phyloP scores from a whole-genome alignment of 352 stramenopile genomes.

The Phytophthora nicotianae region DNA sequence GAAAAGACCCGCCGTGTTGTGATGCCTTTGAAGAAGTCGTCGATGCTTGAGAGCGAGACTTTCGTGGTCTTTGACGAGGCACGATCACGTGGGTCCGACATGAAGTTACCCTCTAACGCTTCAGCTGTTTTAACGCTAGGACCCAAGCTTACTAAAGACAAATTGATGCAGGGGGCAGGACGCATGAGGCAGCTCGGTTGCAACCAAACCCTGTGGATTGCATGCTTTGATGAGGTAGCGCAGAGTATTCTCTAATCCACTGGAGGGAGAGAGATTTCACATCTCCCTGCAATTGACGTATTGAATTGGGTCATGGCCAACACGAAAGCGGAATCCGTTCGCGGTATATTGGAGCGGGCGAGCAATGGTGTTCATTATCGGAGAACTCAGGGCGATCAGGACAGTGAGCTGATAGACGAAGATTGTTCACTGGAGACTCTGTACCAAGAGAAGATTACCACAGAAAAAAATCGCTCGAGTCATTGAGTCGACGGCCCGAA shows the following conservation, averaged over 20 bases:
- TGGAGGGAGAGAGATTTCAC: neutral
- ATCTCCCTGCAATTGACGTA: constrained; percentile 47
- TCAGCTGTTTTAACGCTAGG: constrained; percentile 84
- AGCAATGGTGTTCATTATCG: constrained; percentile 73
- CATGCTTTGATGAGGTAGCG: constrained; percentile 68
- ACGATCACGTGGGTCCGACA: constrained; percentile 83
- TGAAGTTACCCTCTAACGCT: constrained; percentile 79
- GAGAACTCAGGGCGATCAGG: constrained; percentile 23
- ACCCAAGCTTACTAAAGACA: constrained; percentile 89
- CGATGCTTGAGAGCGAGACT: constrained; percentile 76
- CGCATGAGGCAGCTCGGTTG: constrained; percentile 81
- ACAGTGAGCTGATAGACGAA: constrained; percentile 43
- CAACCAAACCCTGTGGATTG: constrained; percentile 72
- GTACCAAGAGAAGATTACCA: constrained; percentile 33
- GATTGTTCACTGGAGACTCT: constrained; percentile 51
- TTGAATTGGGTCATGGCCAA: constrained; percentile 90
- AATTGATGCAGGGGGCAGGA: constrained; percentile 92
- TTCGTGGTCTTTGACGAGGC: constrained; percentile 94
- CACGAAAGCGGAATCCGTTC: constrained; percentile 62
- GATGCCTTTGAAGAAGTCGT: constrained; percentile 56
- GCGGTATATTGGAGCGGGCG: constrained; percentile 81
- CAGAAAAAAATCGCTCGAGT: constrained; percentile 45
- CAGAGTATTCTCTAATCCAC: constrained; percentile 43
- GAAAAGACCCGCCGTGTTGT: constrained; percentile 51
- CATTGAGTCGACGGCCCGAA: constrained; percentile 21